Evolutionary conservation across 2,329 filamentous ascomycete species (phyloP), one percentile per base, ranked within the genome.

Genomic region (Trichoderma simmonsii): DNA sequence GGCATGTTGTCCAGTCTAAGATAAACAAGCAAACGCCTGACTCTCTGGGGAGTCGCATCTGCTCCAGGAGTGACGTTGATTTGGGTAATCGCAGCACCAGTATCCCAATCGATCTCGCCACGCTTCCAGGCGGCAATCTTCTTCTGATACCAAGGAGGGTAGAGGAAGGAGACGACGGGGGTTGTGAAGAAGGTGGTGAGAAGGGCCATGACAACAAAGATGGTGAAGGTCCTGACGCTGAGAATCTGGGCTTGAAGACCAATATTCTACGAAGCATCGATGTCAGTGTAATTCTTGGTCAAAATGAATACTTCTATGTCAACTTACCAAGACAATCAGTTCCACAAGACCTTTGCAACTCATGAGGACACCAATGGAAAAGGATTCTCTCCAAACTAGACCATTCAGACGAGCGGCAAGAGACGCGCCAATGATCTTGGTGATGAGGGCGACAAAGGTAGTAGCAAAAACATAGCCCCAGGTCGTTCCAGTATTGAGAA

Each of bases 311-410:
- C 4, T 51, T 36, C 12, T 15, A 18, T 54, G 34, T 24, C 28
- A 26, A 76, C 90, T 82, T 85, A 95, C 93, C 81, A 97, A 81
- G n/a, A 98, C 95, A 80, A 98, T 98, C 67, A 98, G 84, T 80
- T 98, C 95, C 0, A 98, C 95, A 11, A 98, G 86, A 77, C 95
- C 95, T 81, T 98, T 98, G 82, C 95, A 98, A 82, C 93, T 97
- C 95, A 98, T 98, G 77, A 98, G 83, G 18, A 91, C 90, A 15
- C 95, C 95, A 75, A 98, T 96, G 1, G 93, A 90, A 36, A 97
- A 88, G 71, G 92, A 95, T 80, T 98, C 95, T 72, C 95, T 89
- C 95, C 95, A 98, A 1, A 97, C 87, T 65, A 98, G 85, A 30
- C 92, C 94, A 76, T 90, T 93, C 3, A 89, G 78, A 43, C 90